Percentiles rank a stretch among this genome's conserved stretches.
Evolutionary conservation across 306 rosid species (phyloP).

Genomic region (Mimosa bimucronata): DNA sequence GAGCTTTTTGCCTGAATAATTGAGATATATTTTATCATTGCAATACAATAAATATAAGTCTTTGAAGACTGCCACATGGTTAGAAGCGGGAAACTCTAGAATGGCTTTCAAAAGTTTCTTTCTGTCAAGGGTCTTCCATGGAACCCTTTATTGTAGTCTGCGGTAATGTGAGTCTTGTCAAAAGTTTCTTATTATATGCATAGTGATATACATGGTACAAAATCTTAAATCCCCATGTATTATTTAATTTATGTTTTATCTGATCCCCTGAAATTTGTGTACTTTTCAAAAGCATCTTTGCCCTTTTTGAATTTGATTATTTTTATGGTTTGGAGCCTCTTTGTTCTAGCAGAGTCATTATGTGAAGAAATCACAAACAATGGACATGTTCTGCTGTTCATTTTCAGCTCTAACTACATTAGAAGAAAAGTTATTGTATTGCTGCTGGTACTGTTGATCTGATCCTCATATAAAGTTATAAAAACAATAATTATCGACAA

Average conservation of each 20-base stretch:
- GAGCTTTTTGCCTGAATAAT: conserved; percentile 24
- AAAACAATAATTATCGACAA: not conserved
- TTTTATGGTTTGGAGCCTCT: conserved; percentile 15
- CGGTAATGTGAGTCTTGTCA: conserved; percentile 3
- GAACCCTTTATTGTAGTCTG: not conserved
- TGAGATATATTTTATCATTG: not conserved
- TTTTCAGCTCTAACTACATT: not conserved
- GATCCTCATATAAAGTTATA: not conserved
- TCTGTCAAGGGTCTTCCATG: conserved; percentile 22
- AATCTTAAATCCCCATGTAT: conserved; percentile 4
- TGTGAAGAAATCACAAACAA: not conserved
- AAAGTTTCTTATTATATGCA: conserved; percentile 16
- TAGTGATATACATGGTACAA: not conserved
- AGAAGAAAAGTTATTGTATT: not conserved
- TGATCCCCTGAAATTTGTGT: not conserved
- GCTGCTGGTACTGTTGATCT: not conserved
- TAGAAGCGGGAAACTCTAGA: not conserved
- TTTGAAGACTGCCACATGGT: conserved; percentile 17
- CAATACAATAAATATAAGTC: not conserved
- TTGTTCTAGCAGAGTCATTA: not conserved
- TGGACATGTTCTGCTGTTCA: not conserved
- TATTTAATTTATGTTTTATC: not conserved
- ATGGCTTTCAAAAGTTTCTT: conserved; percentile 15
- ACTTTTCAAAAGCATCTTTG: conserved; percentile 4
- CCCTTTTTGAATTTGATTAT: not conserved